Percentiles rank a stretch among this genome's conserved stretches.
Conservation (phyloP, 805 yeast genomes). For the Candida germanica region DNA sequence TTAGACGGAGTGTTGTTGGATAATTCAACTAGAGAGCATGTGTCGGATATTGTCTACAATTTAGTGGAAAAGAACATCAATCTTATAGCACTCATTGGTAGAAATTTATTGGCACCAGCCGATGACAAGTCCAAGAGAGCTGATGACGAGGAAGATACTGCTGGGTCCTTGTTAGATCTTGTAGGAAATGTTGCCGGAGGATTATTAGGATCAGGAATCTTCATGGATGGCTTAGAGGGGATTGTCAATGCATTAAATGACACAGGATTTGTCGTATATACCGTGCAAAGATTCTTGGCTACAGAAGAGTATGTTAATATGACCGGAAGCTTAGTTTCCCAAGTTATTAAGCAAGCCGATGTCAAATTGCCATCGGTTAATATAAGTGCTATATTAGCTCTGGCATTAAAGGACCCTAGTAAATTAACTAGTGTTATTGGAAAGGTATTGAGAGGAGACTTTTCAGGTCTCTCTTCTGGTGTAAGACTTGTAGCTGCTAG, state of each 20-base stretch:
- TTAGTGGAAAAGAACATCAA: conserved; percentile 31
- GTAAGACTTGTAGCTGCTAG: conserved; percentile 17
- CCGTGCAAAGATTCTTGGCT: conserved; percentile 33
- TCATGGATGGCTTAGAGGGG: conserved; percentile 24
- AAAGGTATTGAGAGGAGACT: conserved; percentile 12
- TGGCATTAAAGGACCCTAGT: conserved; percentile 20
- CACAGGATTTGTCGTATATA: conserved; percentile 38
- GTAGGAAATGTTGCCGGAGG: conserved; percentile 26
- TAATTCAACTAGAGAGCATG: conserved; percentile 25
- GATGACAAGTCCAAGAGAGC: conserved; percentile 12
- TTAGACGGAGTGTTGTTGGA: conserved; percentile 40
- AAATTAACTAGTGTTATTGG: conserved; percentile 20
- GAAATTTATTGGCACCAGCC: conserved; percentile 21
- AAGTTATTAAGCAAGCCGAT: conserved; percentile 25
- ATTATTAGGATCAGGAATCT: conserved; percentile 25
- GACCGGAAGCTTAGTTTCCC: conserved; percentile 31
- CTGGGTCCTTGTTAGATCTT: conserved; percentile 25
- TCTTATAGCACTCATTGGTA: conserved; percentile 19
- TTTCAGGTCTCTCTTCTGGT: conserved; percentile 6
- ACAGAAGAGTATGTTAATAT: conserved; percentile 33
- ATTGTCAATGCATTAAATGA: conserved; percentile 35
- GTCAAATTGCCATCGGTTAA: conserved; percentile 23
- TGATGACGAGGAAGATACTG: conserved; percentile 4
- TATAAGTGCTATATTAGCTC: conserved; percentile 22
- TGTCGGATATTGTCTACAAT: conserved; percentile 29